Conservation (phyloP, 1,284 basidiomycete genomes). For the Cerioporus squamosus region DNA sequence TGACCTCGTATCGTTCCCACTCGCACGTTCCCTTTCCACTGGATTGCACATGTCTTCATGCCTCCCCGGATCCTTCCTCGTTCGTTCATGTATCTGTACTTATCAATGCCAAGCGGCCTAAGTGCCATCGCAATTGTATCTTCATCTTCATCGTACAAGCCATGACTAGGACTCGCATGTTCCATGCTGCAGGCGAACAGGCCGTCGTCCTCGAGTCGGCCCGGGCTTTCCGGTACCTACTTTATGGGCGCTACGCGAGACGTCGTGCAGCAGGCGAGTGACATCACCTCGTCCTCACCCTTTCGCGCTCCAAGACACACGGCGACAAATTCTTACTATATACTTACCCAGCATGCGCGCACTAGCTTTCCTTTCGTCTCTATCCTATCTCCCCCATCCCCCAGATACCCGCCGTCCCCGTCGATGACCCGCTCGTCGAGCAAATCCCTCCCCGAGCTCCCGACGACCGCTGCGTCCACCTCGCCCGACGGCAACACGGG, state of each 20-base stretch:
- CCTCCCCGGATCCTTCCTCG: neutral
- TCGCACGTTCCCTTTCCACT: neutral
- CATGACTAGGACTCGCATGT: neutral
- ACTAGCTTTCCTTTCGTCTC: neutral
- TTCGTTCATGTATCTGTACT: too few relatives aligned
- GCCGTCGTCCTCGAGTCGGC: neutral
- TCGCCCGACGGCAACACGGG: neutral
- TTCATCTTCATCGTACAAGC: neutral
- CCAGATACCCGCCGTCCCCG: neutral
- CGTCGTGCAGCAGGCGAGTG: conserved; percentile 1
- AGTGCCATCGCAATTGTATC: neutral
- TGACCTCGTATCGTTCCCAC: neutral
- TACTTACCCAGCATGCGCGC: neutral
- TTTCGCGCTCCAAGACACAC: conserved; percentile 19
- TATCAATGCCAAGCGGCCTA: neutral
- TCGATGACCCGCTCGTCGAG: conserved; percentile 9
- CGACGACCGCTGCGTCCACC: conserved; percentile 4
- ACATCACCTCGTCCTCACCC: conserved; percentile 20
- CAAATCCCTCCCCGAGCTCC: conserved; percentile 16
- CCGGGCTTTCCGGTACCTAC: neutral
- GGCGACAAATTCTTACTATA: conserved; percentile 2
- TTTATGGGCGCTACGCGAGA: too few relatives aligned
- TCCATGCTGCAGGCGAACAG: neutral
- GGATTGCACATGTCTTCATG: neutral
- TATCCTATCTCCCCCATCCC: neutral